A percentile compares a stretch with the other conserved stretches of the same genome.
phyloP scores from a whole-genome alignment of 768 basidiomycete genomes.

The Rhizopogon sp. region DNA sequence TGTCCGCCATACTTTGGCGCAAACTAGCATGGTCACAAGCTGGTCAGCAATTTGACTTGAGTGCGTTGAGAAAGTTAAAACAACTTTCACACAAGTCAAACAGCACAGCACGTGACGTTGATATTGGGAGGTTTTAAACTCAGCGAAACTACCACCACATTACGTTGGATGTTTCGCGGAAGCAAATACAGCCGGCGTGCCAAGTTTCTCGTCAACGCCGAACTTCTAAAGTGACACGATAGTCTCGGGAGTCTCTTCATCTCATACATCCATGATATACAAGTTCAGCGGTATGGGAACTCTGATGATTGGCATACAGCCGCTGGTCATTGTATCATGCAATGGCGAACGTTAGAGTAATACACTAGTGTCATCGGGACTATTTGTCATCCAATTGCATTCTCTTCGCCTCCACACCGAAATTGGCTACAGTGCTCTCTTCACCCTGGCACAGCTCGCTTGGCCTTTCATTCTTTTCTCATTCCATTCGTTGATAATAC shows the following conservation, averaged over 20 bases:
- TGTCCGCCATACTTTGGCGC: conserved; percentile 32
- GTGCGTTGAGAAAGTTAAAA: conserved; percentile 17
- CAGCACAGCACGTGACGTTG: conserved; percentile 9
- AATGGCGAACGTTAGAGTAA: neutral
- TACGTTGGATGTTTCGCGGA: too few species aligned
- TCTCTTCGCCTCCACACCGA: neutral
- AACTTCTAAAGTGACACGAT: too few species aligned
- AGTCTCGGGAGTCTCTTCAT: neutral
- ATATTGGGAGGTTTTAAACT: too few species aligned
- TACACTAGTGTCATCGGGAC: neutral
- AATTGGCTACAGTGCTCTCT: neutral
- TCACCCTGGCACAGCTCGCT: neutral
- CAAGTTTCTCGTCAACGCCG: too few species aligned
- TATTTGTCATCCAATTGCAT: neutral
- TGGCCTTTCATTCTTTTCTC: neutral
- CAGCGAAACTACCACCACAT: too few species aligned
- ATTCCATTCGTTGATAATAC: neutral
- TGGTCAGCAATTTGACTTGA: conserved; percentile 30
- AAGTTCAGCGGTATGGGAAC: neutral
- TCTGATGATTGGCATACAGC: neutral
- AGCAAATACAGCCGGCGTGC: too few species aligned
- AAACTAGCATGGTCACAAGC: conserved; percentile 17
- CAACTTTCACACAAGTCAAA: too few species aligned
- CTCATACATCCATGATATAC: neutral
- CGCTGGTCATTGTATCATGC: neutral